Evolutionary conservation across 257 asterid genomes (phyloP), one percentile per base, ranked within the genome.

Genomic region (Przewalskia tangutica): DNA sequence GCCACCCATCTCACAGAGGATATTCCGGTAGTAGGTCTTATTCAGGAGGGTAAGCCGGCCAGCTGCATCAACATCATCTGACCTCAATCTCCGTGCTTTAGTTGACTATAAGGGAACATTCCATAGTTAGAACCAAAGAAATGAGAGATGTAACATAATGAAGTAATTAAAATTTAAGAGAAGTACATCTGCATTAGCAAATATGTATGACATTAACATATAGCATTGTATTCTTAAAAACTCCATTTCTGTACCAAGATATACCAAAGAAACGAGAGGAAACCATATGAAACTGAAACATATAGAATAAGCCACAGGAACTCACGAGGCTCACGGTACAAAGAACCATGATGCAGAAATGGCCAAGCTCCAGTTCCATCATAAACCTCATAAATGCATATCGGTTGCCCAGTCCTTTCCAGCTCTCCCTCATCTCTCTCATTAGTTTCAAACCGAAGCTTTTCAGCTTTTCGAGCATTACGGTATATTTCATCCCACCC

Each of bases 341-440:
- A 80, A 80, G 99, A 96, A 86, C 98, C 98, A 87, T 92, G 99
- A 89, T 96, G 99, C 80, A 96, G 87, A 89, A 96, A 96, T 77
- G 95, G 95, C 98, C 99, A 93, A 77, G 97, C 93, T 59, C 98
- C 99, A 66, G 93, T 90, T 81, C 99, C 99, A 89, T 85, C 84
- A 87, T 96, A 96, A 70, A 93, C 93, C 91, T 94, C 99, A 84
- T 96, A 96, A 59, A 96, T 93, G 89, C 99, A 94, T 81, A 96
- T 42, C 80, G 95, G 92, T 82, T 96, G 98, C 81, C 99, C 99
- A 36, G 98, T 96, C 88, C 99, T 92, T 90, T 96, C 99, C 50
- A 96, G 93, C 88, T 96, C 99, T 51, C 98, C 99, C 90, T 96
- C 98, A 85, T 96, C 99, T 85, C 98, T 93, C 90, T 94, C 97